Percentiles rank a stretch among this genome's conserved stretches.
Evolutionary conservation across 2,329 filamentous ascomycete genomes (phyloP).

Genomic region (Didymosphaeria variabile): DNA sequence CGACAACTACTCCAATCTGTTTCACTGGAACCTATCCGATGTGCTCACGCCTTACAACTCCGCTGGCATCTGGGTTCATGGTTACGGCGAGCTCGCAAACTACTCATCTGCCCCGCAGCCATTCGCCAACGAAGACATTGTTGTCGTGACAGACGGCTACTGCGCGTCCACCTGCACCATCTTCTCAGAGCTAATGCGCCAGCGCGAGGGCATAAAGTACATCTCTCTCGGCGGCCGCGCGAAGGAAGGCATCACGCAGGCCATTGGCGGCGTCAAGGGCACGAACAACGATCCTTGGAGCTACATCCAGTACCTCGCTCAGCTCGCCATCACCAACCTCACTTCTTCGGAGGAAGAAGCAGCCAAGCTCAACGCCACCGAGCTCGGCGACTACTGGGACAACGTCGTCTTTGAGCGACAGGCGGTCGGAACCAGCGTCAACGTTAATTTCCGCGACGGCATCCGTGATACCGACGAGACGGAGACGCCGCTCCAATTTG

Average conservation of each 20-base stretch:
- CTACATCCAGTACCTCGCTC: conserved; percentile 41
- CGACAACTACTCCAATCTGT: conserved; percentile 66
- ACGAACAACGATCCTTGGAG: conserved; percentile 48
- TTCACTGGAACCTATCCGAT: conserved; percentile 61
- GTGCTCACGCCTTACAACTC: conserved; percentile 48
- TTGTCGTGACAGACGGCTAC: conserved; percentile 62
- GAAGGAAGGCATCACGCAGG: conserved; percentile 59
- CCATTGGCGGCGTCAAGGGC: conserved; percentile 72
- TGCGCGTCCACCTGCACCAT: conserved; percentile 70
- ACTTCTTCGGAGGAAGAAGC: conserved; percentile 36
- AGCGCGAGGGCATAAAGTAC: conserved; percentile 62
- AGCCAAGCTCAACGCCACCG: conserved; percentile 38
- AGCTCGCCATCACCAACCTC: conserved; percentile 33
- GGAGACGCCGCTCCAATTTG: conserved; percentile 66
- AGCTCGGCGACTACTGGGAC: conserved; percentile 45
- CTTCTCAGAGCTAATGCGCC: conserved; percentile 64
- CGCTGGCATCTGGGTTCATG: conserved; percentile 46
- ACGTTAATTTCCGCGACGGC: conserved; percentile 52
- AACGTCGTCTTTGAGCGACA: conserved; percentile 41
- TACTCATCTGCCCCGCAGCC: conserved; percentile 55
- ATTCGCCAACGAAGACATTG: conserved; percentile 66
- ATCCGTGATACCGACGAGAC: conserved; percentile 54
- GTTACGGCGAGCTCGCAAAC: conserved; percentile 48
- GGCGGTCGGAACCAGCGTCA: conserved; percentile 35
- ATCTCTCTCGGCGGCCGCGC: conserved; percentile 70